Conservation (phyloP, 768 basidiomycete genomes). For the Suillus subalutaceus region DNA sequence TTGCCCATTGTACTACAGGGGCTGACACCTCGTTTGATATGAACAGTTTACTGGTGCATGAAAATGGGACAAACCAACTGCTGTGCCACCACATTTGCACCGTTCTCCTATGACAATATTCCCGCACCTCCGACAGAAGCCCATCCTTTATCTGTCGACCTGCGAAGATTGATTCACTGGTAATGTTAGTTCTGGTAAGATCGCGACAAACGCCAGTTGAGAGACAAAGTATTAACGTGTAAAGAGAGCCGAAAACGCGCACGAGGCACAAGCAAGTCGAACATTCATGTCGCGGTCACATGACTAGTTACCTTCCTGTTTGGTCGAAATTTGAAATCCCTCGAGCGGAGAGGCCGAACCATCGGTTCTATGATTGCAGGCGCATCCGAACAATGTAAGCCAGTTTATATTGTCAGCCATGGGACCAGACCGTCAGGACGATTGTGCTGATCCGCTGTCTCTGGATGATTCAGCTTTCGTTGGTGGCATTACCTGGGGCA, state of each 20-base stretch:
- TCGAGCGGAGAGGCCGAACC: background rate
- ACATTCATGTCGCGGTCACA: constrained; percentile 15
- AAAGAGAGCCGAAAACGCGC: constrained; percentile 9
- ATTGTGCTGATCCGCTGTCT: background rate
- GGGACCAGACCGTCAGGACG: background rate
- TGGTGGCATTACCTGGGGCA: background rate
- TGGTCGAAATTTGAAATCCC: background rate
- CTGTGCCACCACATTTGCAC: constrained; percentile 79
- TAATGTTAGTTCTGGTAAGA: background rate
- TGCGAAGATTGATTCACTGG: background rate
- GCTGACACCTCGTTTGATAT: constrained; percentile 44
- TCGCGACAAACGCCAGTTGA: constrained; percentile 5
- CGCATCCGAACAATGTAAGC: background rate
- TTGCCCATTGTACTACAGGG: constrained; percentile 66
- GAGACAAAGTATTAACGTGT: background rate
- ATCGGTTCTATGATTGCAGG: background rate
- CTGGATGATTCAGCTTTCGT: background rate
- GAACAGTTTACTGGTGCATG: constrained; percentile 6
- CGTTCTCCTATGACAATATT: constrained; percentile 74
- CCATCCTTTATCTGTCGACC: constrained; percentile 49
- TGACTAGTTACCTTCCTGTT: constrained; percentile 6
- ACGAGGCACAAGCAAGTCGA: constrained; percentile 2
- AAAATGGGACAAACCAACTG: constrained; percentile 64
- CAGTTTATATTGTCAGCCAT: background rate
- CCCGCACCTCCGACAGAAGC: constrained; percentile 85